Evolutionary conservation across 805 yeast species (phyloP), one percentile per base, ranked within the genome.

Genomic region (Nakazawaea anatomiae): DNA sequence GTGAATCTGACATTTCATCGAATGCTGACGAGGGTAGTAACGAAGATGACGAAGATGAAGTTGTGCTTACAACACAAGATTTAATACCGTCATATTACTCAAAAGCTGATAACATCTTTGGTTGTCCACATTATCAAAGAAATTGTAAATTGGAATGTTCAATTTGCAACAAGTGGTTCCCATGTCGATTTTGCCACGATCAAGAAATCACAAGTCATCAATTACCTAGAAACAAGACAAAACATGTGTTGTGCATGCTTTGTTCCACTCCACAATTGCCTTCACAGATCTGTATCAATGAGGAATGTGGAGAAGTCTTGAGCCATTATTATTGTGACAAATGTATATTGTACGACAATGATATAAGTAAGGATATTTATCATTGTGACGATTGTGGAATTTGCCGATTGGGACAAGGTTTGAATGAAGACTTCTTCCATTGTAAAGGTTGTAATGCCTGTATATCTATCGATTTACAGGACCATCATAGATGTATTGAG

Each of bases 311-410:
- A 42, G 71, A 68, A 45, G 79, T 77, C 47, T 74, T 91, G 63
- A 89, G 96, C 38, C 71, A 77, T 50, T 90, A 92, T 64, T 89
- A 79, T 62, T 91, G 98, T 66, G 73, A 71, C 5, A 78, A 73
- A 46, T 91, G 98, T 70, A 84, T 81, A 53, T 73, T 91, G 29
- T 92, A 86, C 72, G 97, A 90, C 63, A 85, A 86, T 61, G 94
- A 89, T 62, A 72, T 80, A 7, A 70, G 75, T 42, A 89, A 89
- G 61, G 86, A 86, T 55, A 90, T 91, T 28, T 91, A 90, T 61
- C 98, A 91, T 64, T 91, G 98, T 65, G 88, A 83, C 58, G 87
- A 84, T 58, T 91, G 98, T 70, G 96, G 96, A 0, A 89, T 92
- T 50, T 91, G 98, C 64, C 77, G 97, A 11, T 72, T 92, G 8